Conservation (phyloP, 2,329 filamentous ascomycete genomes). For the Stagonosporopsis cucurbitacearum region DNA sequence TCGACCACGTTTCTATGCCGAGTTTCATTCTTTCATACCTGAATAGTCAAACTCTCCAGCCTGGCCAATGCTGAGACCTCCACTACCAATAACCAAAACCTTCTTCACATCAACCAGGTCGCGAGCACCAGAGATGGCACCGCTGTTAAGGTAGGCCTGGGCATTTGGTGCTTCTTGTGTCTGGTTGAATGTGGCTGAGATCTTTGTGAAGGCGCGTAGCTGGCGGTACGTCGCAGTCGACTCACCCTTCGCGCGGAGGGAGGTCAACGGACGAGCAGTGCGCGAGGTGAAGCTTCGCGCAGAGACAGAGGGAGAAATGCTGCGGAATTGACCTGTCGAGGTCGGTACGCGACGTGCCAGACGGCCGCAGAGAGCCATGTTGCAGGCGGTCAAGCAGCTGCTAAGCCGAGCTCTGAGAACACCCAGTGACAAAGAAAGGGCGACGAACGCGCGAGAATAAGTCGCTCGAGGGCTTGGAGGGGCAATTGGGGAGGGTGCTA, state of each 20-base stretch:
- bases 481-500: constrained; percentile 40
- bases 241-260: constrained; percentile 39
- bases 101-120: constrained; percentile 92
- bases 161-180: constrained; percentile 77
- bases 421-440: constrained; percentile 21
- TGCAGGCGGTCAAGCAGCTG: constrained; percentile 41
- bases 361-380: constrained; percentile 52
- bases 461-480: constrained; percentile 26
- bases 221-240: constrained; percentile 43
- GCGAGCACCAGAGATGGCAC: constrained; percentile 77
- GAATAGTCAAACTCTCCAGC: constrained; percentile 99
- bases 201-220: constrained; percentile 48
- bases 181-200: constrained; percentile 46
- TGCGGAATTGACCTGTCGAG: constrained; percentile 43
- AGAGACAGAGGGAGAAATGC: constrained; percentile 36
- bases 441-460: constrained; percentile 27
- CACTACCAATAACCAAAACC: constrained; percentile 93
- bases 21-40: constrained; percentile 60
- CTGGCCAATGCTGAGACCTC: constrained; percentile 95
- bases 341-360: constrained; percentile 51
- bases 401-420: constrained; percentile 41
- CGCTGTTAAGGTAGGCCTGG: constrained; percentile 87
- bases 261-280: constrained; percentile 40
- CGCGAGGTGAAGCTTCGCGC: constrained; percentile 44
- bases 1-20: background rate